Conservation (phyloP, 2,329 filamentous ascomycete genomes). For the Colletotrichum sp. region DNA sequence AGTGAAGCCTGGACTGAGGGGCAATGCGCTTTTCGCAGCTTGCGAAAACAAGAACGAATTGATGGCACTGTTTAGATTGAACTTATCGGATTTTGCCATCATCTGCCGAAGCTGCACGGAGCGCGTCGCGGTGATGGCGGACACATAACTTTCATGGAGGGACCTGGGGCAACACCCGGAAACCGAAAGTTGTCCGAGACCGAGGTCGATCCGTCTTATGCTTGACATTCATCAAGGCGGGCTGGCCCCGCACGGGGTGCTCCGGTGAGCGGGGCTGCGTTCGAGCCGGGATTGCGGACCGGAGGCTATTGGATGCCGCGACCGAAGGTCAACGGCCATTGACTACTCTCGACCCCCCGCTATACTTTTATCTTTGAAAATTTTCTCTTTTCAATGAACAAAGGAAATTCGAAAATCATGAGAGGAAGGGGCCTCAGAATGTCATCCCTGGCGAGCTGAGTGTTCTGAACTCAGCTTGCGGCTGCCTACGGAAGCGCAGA, state of each 20-base stretch:
- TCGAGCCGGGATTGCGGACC: background rate
- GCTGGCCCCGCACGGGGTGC: background rate
- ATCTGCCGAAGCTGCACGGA: background rate
- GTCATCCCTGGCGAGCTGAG: background rate
- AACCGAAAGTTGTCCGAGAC: background rate
- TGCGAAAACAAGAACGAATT: background rate
- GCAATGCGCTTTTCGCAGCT: background rate
- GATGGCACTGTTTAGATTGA: background rate
- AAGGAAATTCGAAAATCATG: accelerated
- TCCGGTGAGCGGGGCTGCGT: background rate
- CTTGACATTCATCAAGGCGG: background rate
- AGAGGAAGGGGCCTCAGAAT: accelerated
- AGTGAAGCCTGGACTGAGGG: background rate
- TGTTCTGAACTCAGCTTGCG: background rate
- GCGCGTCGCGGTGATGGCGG: background rate
- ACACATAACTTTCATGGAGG: background rate
- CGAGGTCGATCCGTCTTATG: background rate
- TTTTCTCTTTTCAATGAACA: accelerated
- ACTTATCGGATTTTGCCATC: background rate
- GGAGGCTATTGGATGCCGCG: background rate
- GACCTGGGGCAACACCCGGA: background rate
- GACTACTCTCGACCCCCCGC: background rate
- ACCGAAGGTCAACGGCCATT: background rate
- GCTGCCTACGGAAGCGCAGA: background rate
- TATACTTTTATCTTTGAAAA: accelerated